Evolutionary conservation across 495 filamentous ascomycete species (phyloP).

Genomic region (Aspergillus hancockii): DNA sequence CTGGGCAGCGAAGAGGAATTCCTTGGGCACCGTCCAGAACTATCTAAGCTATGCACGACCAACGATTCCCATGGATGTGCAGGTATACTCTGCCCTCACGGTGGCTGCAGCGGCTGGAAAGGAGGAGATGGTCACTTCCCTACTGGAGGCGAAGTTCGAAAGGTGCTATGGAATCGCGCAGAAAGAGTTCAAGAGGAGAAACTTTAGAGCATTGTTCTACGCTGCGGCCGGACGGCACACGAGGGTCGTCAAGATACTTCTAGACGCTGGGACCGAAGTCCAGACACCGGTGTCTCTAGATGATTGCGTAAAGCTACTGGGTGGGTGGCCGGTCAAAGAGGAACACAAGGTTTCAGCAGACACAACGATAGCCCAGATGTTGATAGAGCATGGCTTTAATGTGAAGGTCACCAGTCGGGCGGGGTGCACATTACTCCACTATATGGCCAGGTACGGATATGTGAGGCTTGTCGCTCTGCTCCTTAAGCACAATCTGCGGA

Average conservation of each 20-base stretch:
- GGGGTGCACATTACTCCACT: not conserved
- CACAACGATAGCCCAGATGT: not conserved
- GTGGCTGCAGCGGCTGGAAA: not conserved
- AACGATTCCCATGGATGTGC: not conserved
- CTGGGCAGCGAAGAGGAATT: not conserved
- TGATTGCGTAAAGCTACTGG: not conserved
- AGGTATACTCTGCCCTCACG: not conserved
- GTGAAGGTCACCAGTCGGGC: not conserved
- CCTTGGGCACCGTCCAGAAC: not conserved
- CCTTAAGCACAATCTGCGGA: not conserved
- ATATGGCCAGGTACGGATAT: not conserved
- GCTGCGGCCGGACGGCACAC: not conserved
- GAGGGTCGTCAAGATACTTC: not conserved
- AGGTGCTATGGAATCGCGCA: not conserved
- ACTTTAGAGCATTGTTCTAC: not conserved
- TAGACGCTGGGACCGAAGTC: not conserved
- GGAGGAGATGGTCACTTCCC: not conserved
- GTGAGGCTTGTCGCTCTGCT: not conserved
- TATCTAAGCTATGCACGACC: not conserved
- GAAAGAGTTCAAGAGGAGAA: not conserved
- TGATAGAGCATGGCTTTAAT: not conserved
- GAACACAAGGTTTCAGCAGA: not conserved
- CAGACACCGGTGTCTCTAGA: not conserved
- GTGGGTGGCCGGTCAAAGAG: not conserved
- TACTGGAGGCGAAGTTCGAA: not conserved